Evolutionary conservation across 2,329 filamentous ascomycete genomes (phyloP).

Genomic region (Pleoardoris graminearum): DNA sequence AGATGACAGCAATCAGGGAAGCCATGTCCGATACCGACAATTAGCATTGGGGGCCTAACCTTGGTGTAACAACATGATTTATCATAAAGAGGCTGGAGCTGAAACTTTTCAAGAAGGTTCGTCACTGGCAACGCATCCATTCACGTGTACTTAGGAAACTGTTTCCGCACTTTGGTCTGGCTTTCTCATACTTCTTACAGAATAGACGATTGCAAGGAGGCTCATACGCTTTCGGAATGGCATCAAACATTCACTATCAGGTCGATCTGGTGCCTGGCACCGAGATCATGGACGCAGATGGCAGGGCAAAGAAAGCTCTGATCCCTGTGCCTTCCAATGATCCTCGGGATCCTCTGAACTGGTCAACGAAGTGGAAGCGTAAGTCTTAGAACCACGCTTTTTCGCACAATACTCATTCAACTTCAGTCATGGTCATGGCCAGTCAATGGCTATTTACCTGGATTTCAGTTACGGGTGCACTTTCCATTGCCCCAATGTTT

Average conservation of each 20-base stretch:
- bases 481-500: slow-evolving; percentile 51
- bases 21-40: slow-evolving; percentile 1
- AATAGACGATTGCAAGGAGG: not conserved
- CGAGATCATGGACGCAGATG: slow-evolving; percentile 31
- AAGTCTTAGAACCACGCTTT: slow-evolving; percentile 13
- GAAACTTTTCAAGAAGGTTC: not conserved
- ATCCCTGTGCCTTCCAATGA: slow-evolving; percentile 38
- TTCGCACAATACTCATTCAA: not conserved
- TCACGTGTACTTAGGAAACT: too few relatives aligned
- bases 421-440: slow-evolving; percentile 39
- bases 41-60: not conserved
- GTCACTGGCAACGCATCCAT: not conserved
- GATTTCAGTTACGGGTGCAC: slow-evolving; percentile 48
- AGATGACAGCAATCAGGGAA: not conserved
- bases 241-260: slow-evolving; percentile 5
- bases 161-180: not conserved
- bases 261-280: slow-evolving; percentile 35
- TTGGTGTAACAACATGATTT: not conserved
- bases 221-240: slow-evolving; percentile 16
- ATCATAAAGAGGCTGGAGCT: not conserved
- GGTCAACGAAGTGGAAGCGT: slow-evolving; percentile 42
- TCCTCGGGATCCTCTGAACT: slow-evolving; percentile 44
- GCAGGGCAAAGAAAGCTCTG: slow-evolving; percentile 26
- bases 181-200: not conserved
- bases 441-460: slow-evolving; percentile 49